Evolutionary conservation across 2,329 filamentous ascomycete genomes (phyloP).

Genomic region (Phaeomoniella chlamydospora): DNA sequence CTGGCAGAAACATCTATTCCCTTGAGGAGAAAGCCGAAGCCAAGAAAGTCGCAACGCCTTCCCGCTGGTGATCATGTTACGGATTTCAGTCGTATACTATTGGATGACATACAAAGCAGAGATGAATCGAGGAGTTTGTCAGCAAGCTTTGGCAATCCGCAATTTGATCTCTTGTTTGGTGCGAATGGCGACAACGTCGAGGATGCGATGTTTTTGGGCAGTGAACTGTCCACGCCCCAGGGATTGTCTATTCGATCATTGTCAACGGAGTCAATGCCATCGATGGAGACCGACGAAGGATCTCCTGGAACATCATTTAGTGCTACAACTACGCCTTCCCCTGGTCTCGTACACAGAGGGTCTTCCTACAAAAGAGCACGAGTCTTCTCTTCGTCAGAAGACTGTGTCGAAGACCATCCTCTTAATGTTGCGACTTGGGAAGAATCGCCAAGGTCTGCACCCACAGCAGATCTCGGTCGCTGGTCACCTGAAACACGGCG

Average conservation of each 20-base stretch:
- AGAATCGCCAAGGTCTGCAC: background rate
- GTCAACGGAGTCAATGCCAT: constrained; percentile 44
- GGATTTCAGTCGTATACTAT: constrained; percentile 41
- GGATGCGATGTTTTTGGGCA: constrained; percentile 22
- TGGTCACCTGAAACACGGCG: background rate
- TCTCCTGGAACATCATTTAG: constrained; percentile 30
- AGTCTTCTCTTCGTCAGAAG: constrained; percentile 35
- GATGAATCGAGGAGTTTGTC: constrained; percentile 29
- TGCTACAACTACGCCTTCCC: constrained; percentile 26
- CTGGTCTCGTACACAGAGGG: constrained; percentile 19
- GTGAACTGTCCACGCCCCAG: constrained; percentile 28
- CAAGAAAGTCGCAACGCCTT: constrained; percentile 22
- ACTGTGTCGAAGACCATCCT: constrained; percentile 43
- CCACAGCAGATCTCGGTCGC: background rate
- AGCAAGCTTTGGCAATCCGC: constrained; percentile 25
- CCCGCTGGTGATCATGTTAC: constrained; percentile 26
- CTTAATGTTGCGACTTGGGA: constrained; percentile 20
- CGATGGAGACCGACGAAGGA: constrained; percentile 32
- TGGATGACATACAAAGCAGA: constrained; percentile 34
- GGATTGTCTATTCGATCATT: constrained; percentile 32
- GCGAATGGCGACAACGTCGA: constrained; percentile 31
- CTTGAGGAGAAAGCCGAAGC: constrained; percentile 26
- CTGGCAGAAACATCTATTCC: constrained; percentile 47
- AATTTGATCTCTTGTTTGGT: constrained; percentile 41
- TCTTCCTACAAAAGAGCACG: constrained; percentile 26